A percentile compares a stretch with the other conserved stretches of the same genome.
Evolutionary conservation across 352 stramenopile species (phyloP).

Genomic region (Phytopythium vexans): DNA sequence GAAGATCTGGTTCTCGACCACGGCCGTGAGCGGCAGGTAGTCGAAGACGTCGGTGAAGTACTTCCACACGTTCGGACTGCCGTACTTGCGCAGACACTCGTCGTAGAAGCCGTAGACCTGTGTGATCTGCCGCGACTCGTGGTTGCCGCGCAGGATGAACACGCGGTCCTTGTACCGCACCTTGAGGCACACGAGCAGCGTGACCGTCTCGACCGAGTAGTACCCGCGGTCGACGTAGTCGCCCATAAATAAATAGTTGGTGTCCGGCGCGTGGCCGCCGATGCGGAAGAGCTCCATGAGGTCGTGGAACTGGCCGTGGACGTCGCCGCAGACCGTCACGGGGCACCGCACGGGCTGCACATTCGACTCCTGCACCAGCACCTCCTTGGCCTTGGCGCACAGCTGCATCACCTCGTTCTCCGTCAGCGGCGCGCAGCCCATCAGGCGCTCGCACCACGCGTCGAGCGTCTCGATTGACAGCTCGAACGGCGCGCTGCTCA

Average conservation of each 20-base stretch:
- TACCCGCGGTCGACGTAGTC: slow-evolving; percentile 90
- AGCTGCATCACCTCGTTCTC: slow-evolving; percentile 96
- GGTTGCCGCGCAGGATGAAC: slow-evolving; percentile 81
- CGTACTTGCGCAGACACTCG: slow-evolving; percentile 94
- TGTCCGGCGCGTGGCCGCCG: slow-evolving; percentile 84
- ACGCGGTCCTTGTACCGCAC: slow-evolving; percentile 85
- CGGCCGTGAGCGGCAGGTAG: slow-evolving; percentile 94
- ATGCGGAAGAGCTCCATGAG: slow-evolving; percentile 95
- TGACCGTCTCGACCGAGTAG: slow-evolving; percentile 83
- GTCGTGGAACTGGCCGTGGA: slow-evolving; percentile 98
- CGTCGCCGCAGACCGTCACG: slow-evolving; percentile 98
- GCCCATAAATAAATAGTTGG: slow-evolving; percentile 76
- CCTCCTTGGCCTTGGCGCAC: slow-evolving; percentile 94
- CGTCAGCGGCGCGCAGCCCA: slow-evolving; percentile 91
- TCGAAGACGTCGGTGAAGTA: slow-evolving; percentile 94
- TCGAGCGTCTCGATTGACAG: slow-evolving; percentile 90
- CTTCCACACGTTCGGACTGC: slow-evolving; percentile 98
- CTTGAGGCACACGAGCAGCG: slow-evolving; percentile 80
- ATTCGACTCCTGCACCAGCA: slow-evolving; percentile 97
- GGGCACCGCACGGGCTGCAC: slow-evolving; percentile 95
- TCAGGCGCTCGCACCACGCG: slow-evolving; percentile 93
- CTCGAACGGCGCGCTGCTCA: slow-evolving; percentile 62
- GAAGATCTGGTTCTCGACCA: slow-evolving; percentile 99
- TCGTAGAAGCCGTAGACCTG: slow-evolving; percentile 85
- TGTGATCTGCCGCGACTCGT: slow-evolving; percentile 80